A percentile compares a stretch with the other conserved stretches of the same genome.
These are phyloP conservation scores for Aspergillus cristatus DNA, from an alignment of 495 filamentous ascomycete species.

Conservation along the genomic window DNA sequence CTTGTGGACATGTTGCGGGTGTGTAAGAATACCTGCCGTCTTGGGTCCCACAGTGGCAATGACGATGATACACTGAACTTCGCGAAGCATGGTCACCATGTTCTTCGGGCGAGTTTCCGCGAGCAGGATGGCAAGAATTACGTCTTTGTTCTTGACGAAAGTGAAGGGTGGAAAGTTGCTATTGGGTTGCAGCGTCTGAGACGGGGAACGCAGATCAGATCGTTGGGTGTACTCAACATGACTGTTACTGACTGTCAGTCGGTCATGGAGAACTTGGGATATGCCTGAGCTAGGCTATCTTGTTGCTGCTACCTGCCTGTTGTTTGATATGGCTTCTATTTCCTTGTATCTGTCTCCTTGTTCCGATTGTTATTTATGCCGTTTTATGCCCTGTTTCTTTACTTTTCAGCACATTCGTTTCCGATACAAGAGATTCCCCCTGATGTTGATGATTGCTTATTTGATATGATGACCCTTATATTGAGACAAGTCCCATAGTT, in stretches of 20 bases:
- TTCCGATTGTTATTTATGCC: too few species aligned
- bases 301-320: too few species aligned
- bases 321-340: too few species aligned
- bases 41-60: constrained; percentile 11
- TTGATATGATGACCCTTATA: too few species aligned
- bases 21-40: constrained; percentile 54
- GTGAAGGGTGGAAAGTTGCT: constrained; percentile 90
- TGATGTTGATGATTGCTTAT: not conserved
- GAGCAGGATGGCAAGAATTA: constrained; percentile 79
- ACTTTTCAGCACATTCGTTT: too few species aligned
- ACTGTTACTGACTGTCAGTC: constrained; percentile 9
- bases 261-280: constrained; percentile 12
- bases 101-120: constrained; percentile 71
- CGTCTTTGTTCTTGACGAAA: constrained; percentile 71
- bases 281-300: not conserved
- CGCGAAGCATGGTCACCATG: constrained; percentile 44
- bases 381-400: too few species aligned
- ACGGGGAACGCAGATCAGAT: constrained; percentile 58
- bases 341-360: too few species aligned
- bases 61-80: constrained; percentile 2
- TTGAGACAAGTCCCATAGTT: too few species aligned
- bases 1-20: constrained; percentile 47
- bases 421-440: not conserved
- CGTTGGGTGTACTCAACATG: constrained; percentile 45
- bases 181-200: constrained; percentile 67